Evolutionary conservation across 1,284 basidiomycete genomes (phyloP).

Genomic region (Ceratobasidium sp.): DNA sequence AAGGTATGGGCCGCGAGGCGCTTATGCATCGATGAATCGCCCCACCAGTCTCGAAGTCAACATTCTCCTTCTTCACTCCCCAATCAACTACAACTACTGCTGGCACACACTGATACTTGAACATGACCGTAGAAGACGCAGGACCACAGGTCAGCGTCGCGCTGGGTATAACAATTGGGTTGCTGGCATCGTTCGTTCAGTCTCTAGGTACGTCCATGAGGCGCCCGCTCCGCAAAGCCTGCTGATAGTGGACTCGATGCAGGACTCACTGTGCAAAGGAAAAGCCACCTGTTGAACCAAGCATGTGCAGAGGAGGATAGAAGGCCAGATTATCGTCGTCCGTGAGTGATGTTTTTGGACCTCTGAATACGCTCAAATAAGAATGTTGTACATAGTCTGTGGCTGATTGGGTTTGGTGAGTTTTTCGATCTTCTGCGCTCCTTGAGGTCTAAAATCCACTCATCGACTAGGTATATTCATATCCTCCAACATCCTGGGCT

Average conservation of each 20-base stretch:
- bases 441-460: background rate
- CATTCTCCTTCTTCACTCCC: slow-evolving; percentile 8
- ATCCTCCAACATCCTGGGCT: slow-evolving; percentile 91
- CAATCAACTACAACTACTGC: background rate
- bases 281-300: slow-evolving; percentile 92
- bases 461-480: slow-evolving; percentile 71
- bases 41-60: slow-evolving; percentile 11
- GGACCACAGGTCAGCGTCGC: slow-evolving; percentile 61
- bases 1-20: no score
- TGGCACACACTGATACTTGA: background rate
- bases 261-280: slow-evolving; percentile 92
- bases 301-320: slow-evolving; percentile 70
- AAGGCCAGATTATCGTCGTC: slow-evolving; percentile 78
- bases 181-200: slow-evolving; percentile 90
- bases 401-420: slow-evolving; percentile 83
- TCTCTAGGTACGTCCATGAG: slow-evolving; percentile 67
- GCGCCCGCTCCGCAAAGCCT: background rate
- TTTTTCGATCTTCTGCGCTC: slow-evolving; percentile 29
- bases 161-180: slow-evolving; percentile 74
- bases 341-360: slow-evolving; percentile 62
- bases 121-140: slow-evolving; percentile 42
- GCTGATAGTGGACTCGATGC: slow-evolving; percentile 32
- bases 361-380: slow-evolving; percentile 10
- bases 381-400: slow-evolving; percentile 64
- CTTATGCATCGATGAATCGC: no score